Conservation (phyloP, 2,329 filamentous ascomycete species). For the Elsinoe fawcettii region DNA sequence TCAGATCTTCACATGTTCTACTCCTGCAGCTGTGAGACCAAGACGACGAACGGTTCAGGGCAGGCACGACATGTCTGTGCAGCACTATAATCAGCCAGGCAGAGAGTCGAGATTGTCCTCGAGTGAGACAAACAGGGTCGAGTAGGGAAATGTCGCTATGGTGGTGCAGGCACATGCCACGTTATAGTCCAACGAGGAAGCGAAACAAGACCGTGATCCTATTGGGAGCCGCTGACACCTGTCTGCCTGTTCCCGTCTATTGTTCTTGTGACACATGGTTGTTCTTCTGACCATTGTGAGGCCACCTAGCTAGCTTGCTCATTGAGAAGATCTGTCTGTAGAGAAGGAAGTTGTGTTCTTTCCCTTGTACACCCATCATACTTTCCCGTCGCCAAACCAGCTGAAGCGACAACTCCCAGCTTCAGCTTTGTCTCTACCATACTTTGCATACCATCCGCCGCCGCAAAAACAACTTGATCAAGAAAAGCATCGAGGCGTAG, state of each 20-base stretch:
- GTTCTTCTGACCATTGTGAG: constrained; percentile 7
- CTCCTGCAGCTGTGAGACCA: constrained; percentile 1
- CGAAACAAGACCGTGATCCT: background rate
- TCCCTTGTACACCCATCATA: background rate
- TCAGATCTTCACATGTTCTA: background rate
- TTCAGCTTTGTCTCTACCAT: background rate
- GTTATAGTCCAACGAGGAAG: constrained; percentile 6
- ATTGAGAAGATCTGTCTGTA: background rate
- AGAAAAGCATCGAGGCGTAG: constrained; percentile 4
- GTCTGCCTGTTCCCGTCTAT: constrained; percentile 5
- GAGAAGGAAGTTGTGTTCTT: background rate
- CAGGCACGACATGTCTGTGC: background rate
- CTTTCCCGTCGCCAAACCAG: background rate
- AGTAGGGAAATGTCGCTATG: background rate
- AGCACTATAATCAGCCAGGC: background rate
- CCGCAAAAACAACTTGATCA: background rate
- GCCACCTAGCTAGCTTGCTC: background rate
- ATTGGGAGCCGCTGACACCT: constrained; percentile 11
- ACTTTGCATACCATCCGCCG: background rate
- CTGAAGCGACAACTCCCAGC: background rate
- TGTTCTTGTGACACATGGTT: background rate
- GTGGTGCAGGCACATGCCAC: constrained; percentile 11
- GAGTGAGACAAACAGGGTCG: constrained; percentile 6
- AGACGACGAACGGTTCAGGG: constrained; percentile 1
- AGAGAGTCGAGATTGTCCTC: constrained; percentile 4